A percentile compares a stretch with the other conserved stretches of the same genome.
Conservation (phyloP, 2,329 filamentous ascomycete genomes). For the Diplocarpon rosae region DNA sequence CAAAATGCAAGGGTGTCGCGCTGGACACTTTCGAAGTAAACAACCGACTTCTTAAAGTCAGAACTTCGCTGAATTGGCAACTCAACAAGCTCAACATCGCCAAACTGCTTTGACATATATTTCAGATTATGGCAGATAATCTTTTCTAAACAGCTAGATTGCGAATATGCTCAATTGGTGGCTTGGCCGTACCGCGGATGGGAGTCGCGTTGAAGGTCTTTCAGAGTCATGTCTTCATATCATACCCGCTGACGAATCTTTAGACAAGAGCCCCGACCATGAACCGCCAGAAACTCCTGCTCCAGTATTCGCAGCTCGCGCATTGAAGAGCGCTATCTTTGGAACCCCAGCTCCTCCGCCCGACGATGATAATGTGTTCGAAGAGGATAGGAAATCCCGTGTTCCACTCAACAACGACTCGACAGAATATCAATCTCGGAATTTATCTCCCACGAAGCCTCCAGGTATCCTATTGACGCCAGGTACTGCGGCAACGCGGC, state of each 20-base stretch:
- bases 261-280: constrained; percentile 14
- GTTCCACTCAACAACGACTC: constrained; percentile 5
- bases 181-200: constrained; percentile 21
- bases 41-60: constrained; percentile 7
- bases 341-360: constrained; percentile 39
- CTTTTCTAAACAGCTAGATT: neutral
- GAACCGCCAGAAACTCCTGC: constrained; percentile 55
- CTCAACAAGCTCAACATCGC: neutral
- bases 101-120: neutral
- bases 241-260: constrained; percentile 3
- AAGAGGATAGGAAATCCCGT: constrained; percentile 18
- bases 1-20: constrained; percentile 12
- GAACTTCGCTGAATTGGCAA: neutral
- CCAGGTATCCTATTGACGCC: constrained; percentile 52
- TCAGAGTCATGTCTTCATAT: neutral
- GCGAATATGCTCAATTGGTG: constrained; percentile 27
- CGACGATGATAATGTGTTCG: constrained; percentile 27
- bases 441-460: constrained; percentile 25
- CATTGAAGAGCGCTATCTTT: constrained; percentile 52
- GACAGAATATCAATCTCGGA: constrained; percentile 21
- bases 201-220: constrained; percentile 19
- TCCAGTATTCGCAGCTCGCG: constrained; percentile 54
- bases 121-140: neutral
- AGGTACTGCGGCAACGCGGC: constrained; percentile 46
- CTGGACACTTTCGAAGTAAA: constrained; percentile 14